A percentile compares a stretch with the other conserved stretches of the same genome.
phyloP scores from a whole-genome alignment of 768 basidiomycete species.

The Cyathus striatus region DNA sequence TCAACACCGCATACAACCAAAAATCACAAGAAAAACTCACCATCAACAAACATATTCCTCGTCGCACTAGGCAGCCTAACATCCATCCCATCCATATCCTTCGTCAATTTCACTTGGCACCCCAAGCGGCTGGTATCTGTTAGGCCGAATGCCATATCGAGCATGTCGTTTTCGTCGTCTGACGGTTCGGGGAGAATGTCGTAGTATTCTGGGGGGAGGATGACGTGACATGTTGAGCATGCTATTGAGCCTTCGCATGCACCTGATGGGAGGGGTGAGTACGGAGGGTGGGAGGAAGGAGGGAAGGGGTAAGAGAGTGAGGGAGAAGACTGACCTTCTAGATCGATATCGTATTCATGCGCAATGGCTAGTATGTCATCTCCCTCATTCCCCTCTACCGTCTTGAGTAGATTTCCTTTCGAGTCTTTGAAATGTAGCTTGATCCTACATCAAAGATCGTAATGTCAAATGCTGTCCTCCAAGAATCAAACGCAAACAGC shows the following conservation, averaged over 20 bases:
- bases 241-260: slow-evolving; percentile 99
- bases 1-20: not conserved
- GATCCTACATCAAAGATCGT: slow-evolving; percentile 70
- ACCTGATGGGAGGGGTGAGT: too few relatives aligned
- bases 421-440: slow-evolving; percentile 88
- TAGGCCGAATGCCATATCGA: slow-evolving; percentile 95
- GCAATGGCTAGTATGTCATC: slow-evolving; percentile 90
- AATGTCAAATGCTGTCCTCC: too few relatives aligned
- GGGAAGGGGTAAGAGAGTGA: too few relatives aligned
- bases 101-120: slow-evolving; percentile 74
- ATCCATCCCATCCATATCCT: slow-evolving; percentile 78
- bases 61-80: slow-evolving; percentile 88
- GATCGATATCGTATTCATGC: slow-evolving; percentile 92
- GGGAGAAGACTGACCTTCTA: slow-evolving; percentile 75
- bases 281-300: too few relatives aligned
- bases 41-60: too few relatives aligned
- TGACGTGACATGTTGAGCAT: slow-evolving; percentile 95
- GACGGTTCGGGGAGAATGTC: slow-evolving; percentile 88
- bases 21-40: slow-evolving; percentile 33
- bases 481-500: slow-evolving; percentile 2
- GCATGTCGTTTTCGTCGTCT: slow-evolving; percentile 99
- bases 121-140: slow-evolving; percentile 88
- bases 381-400: slow-evolving; percentile 88
- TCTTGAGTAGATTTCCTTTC: slow-evolving; percentile 79
- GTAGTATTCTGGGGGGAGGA: slow-evolving; percentile 76